Conservation (phyloP, 306 rosid genomes). For the Vigna angularis region DNA sequence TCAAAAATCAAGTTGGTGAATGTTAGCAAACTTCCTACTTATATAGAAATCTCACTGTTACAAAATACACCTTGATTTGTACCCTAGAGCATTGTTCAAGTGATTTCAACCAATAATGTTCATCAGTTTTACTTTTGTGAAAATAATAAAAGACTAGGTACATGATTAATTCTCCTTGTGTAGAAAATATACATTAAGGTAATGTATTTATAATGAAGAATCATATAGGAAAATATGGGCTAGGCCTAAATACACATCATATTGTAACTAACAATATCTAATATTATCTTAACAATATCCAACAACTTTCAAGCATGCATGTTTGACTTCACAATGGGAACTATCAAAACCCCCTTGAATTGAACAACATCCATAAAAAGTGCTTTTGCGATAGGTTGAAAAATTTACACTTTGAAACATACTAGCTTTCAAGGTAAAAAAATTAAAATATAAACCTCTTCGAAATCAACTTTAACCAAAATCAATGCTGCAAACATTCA, state of each 20-base stretch:
- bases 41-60: too few species aligned
- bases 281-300: too few species aligned
- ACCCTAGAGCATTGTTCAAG: constrained; percentile 1
- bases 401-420: background rate
- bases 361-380: background rate
- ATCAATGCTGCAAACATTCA: background rate
- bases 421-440: background rate
- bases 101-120: background rate
- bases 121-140: background rate
- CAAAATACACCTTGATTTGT: background rate
- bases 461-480: background rate
- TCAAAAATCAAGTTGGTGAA: too few species aligned
- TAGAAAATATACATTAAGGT: too few species aligned
- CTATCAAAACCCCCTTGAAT: background rate
- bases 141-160: too few species aligned
- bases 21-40: too few species aligned
- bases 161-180: too few species aligned
- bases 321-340: background rate
- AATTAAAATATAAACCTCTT: background rate
- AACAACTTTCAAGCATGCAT: background rate
- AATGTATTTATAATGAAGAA: too few species aligned
- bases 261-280: too few species aligned
- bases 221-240: too few species aligned
- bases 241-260: too few species aligned
- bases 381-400: background rate